Conservation (phyloP, 805 yeast species). For the Zygoascus flipseniorum region DNA sequence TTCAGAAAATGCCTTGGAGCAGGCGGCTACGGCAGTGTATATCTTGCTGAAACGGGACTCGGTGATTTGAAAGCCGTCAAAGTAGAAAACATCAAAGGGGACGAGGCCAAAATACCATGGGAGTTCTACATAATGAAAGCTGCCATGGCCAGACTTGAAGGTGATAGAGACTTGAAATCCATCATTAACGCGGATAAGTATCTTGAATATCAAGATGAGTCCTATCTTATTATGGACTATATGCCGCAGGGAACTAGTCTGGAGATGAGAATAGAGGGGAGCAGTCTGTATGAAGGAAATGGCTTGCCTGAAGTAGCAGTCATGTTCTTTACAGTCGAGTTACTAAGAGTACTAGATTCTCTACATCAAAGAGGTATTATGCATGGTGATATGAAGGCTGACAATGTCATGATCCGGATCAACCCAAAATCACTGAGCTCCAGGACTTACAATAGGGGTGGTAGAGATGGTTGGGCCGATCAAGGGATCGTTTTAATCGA, state of each 20-base stretch:
- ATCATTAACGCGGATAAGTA: conserved; percentile 45
- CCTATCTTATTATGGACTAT: conserved; percentile 58
- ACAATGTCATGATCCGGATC: conserved; percentile 71
- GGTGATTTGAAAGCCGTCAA: conserved; percentile 59
- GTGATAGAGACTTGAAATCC: conserved; percentile 26
- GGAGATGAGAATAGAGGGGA: conserved; percentile 36
- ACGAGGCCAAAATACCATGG: conserved; percentile 52
- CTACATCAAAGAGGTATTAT: conserved; percentile 61
- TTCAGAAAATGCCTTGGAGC: conserved; percentile 55
- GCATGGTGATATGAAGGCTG: conserved; percentile 83
- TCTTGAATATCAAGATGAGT: conserved; percentile 55
- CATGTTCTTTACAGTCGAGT: conserved; percentile 55
- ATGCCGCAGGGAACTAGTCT: conserved; percentile 63
- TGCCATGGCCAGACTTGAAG: conserved; percentile 34
- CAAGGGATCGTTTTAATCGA: conserved; percentile 63
- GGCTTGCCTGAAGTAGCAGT: conserved; percentile 51
- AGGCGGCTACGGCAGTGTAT: conserved; percentile 78
- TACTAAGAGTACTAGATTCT: conserved; percentile 48
- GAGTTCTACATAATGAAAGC: conserved; percentile 67
- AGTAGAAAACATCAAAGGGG: conserved; percentile 34
- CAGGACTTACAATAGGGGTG: conserved; percentile 27
- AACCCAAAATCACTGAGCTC: conserved; percentile 20
- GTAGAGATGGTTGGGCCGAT: conserved; percentile 38
- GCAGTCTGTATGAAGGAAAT: conserved; percentile 37
- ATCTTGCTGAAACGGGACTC: conserved; percentile 52